Evolutionary conservation across 1,139 yeast species (phyloP), one percentile per base, ranked within the genome.

Genomic region (Trichomonascaceae sp.): DNA sequence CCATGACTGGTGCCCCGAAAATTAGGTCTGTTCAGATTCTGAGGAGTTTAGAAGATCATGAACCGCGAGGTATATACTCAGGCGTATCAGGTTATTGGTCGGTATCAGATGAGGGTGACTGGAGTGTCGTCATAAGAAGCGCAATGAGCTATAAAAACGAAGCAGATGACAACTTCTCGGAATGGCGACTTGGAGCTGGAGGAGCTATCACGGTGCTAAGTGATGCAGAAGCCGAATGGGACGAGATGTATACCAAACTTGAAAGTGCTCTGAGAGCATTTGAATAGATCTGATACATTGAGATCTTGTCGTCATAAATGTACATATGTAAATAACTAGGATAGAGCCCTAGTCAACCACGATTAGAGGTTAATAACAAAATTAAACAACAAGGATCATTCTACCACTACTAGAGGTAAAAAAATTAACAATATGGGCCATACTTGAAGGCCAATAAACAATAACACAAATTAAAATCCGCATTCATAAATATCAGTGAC

Each of bases 1-100:
- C 98, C 1, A 95, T 95, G 99, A 95, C 99, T 0, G 99, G 99
- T 2, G 99, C 99, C 0, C 99, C 99, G 1, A 95, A 95, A 71
- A 87, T 85, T 64, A 78, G 96, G 55, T 88, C 97, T 0, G 96
- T 93, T 2, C 95, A 91, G 67, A 70, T 95, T 13, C 75, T 95
- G 22, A 86, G 85, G 57, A 70, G 72, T 1, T 72, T 75, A 55
- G 89, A 74, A 64, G 66, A 58, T 27, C 66, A 60, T 65, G 78
- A 70, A 69, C 77, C 87, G 54, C 79, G 99, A 61, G 98, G 98
- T 0, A 72, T 91, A 3, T 95, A 95, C 67, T 87, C 96, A 58
- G 99, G 99, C 17, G 95, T 93, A 1, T 84, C 87, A 43, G 99
- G 99, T 0, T 95, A 90, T 72, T 90, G 96, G 96, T 86, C 96